Conservation (phyloP, 139 green algal genomes). For the Coelastrella sp. region DNA sequence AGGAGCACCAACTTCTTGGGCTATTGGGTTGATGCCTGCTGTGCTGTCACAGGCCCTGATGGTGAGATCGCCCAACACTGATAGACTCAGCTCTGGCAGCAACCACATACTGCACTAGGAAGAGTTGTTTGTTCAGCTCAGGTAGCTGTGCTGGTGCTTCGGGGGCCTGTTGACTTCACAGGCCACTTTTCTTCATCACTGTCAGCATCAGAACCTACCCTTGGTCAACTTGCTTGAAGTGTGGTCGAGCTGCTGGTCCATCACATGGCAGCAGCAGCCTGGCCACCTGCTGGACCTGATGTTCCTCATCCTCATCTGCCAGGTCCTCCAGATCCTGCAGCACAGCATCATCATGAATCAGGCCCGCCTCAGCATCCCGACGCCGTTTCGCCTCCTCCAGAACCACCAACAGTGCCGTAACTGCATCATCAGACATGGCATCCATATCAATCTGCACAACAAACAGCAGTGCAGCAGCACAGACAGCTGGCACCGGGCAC, state of each 20-base stretch:
- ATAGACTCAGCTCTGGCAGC: no score
- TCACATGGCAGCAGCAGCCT: not conserved
- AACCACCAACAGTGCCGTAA: not conserved
- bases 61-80: no score
- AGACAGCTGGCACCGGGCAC: no score
- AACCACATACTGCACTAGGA: no score
- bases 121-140: no score
- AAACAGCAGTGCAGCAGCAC: no score
- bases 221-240: not conserved
- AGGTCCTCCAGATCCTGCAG: not conserved
- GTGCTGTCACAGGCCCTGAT: not conserved
- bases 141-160: no score
- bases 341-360: no score
- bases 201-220: not conserved
- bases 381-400: not conserved
- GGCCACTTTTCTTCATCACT: no score
- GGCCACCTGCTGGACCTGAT: not conserved
- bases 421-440: conserved; percentile 1
- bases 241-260: not conserved
- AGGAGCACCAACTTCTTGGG: not conserved
- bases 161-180: no score
- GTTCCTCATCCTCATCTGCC: not conserved
- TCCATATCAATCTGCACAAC: not conserved
- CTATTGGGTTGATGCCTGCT: not conserved
- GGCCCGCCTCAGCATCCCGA: not conserved